Percentiles rank a stretch among this genome's conserved stretches.
phyloP scores from a whole-genome alignment of 2,329 filamentous ascomycete species.

The Penicillium sp. region DNA sequence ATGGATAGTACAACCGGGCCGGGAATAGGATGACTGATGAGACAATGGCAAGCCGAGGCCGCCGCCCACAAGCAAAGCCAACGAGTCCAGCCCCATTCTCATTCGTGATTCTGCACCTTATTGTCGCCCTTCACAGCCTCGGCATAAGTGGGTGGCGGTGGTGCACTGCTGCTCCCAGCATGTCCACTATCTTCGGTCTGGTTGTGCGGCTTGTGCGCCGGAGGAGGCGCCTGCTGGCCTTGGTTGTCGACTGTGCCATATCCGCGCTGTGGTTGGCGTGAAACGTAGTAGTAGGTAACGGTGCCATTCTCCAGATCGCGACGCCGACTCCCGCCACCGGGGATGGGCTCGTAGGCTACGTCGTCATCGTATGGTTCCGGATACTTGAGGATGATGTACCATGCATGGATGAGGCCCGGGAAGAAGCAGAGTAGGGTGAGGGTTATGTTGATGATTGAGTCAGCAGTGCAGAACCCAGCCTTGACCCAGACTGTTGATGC shows the following conservation, averaged over 20 bases:
- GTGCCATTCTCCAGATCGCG: conserved; percentile 40
- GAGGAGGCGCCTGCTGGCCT: conserved; percentile 17
- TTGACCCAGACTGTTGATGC: conserved; percentile 82
- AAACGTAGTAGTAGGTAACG: conserved; percentile 77
- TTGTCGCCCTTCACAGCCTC: conserved; percentile 87
- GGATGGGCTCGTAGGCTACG: conserved; percentile 60
- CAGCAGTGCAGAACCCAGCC: conserved; percentile 83
- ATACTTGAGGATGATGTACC: conserved; percentile 94
- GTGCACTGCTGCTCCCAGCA: conserved; percentile 31
- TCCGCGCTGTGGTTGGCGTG: conserved; percentile 41
- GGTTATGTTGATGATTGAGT: conserved; percentile 92
- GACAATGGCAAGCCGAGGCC: neutral
- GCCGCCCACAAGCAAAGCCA: neutral
- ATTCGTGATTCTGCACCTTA: conserved; percentile 75
- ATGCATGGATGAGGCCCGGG: conserved; percentile 87
- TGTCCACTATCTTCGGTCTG: conserved; percentile 19
- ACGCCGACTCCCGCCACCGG: conserved; percentile 51
- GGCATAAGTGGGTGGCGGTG: conserved; percentile 74
- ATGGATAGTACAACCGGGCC: neutral
- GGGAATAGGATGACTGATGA: neutral
- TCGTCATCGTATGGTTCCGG: conserved; percentile 69
- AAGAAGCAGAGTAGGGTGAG: conserved; percentile 77
- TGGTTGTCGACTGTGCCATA: conserved; percentile 41
- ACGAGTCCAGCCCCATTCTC: conserved; percentile 17
- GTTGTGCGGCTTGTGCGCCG: conserved; percentile 18